phyloP scores from a whole-genome alignment of 805 yeast species.

The Yamadazyma paraphyllophila region DNA sequence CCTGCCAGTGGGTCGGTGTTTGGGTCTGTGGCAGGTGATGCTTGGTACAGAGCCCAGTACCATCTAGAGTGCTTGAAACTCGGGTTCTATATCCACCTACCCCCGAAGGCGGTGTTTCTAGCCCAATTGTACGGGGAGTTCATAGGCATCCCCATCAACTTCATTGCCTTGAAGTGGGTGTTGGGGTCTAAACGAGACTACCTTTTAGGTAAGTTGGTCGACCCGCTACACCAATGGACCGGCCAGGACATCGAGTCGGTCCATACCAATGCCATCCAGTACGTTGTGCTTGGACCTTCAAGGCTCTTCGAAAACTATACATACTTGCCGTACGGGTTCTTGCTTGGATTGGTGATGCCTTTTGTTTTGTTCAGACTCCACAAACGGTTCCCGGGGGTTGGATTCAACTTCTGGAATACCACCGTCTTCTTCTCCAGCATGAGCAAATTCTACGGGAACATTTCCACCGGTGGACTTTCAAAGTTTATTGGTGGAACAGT shows the following conservation, averaged over 20 bases:
- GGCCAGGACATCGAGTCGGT: conserved; percentile 42
- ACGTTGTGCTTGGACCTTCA: conserved; percentile 50
- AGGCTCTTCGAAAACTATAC: conserved; percentile 43
- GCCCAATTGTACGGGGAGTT: conserved; percentile 53
- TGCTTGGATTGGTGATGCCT: conserved; percentile 41
- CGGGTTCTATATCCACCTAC: conserved; percentile 53
- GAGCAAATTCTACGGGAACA: conserved; percentile 48
- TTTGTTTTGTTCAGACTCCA: conserved; percentile 29
- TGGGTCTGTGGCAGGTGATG: conserved; percentile 53
- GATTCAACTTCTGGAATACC: conserved; percentile 43
- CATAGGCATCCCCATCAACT: conserved; percentile 53
- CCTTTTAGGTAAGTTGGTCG: conserved; percentile 31
- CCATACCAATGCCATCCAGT: conserved; percentile 51
- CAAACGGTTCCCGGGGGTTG: conserved; percentile 22
- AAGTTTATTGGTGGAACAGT: conserved; percentile 47
- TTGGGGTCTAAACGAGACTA: conserved; percentile 37
- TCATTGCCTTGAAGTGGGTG: conserved; percentile 49
- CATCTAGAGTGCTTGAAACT: conserved; percentile 31
- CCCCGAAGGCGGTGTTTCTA: conserved; percentile 49
- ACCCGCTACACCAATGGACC: conserved; percentile 53
- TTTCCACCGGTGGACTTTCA: conserved; percentile 49
- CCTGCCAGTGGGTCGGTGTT: conserved; percentile 50
- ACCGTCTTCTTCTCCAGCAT: conserved; percentile 49
- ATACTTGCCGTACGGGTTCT: conserved; percentile 44
- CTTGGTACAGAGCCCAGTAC: conserved; percentile 52